Evolutionary conservation across 345 rosid genomes (phyloP).

Genomic region (Moringa oleifera): DNA sequence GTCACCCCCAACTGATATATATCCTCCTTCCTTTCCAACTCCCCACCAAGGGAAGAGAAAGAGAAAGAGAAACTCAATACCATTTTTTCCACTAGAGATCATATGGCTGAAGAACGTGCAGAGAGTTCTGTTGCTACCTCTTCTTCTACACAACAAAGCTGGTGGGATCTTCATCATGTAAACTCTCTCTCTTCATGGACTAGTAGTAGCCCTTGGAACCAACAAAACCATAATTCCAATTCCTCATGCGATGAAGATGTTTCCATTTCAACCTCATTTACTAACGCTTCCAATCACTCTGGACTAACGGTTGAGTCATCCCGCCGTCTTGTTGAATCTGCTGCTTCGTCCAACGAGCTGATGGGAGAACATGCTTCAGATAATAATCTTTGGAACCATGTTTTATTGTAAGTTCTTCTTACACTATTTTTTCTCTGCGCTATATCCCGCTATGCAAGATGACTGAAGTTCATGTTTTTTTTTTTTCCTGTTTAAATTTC

Average conservation of each 20-base stretch:
- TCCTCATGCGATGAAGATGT: conserved; percentile 60
- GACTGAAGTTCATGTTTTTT: no score
- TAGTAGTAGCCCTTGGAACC: conserved; percentile 24
- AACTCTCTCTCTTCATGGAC: conserved; percentile 42
- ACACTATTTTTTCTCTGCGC: not conserved
- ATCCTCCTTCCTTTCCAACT: conserved; percentile 34
- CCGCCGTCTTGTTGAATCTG: conserved; percentile 29
- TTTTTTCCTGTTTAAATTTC: no score
- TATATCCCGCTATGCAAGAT: no score
- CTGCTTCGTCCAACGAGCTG: conserved; percentile 36
- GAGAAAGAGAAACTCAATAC: not conserved
- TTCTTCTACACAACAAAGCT: conserved; percentile 27
- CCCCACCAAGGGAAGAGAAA: conserved; percentile 10
- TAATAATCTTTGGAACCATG: conserved; percentile 58
- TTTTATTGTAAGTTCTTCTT: conserved; percentile 50
- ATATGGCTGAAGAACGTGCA: conserved; percentile 53
- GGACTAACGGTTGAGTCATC: conserved; percentile 55
- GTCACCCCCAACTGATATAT: conserved; percentile 38
- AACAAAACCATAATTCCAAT: conserved; percentile 41
- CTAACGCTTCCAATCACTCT: conserved; percentile 58
- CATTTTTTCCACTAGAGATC: not conserved
- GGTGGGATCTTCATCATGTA: conserved; percentile 62
- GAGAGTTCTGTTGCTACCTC: conserved; percentile 17
- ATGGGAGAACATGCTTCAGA: conserved; percentile 56
- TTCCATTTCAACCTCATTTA: conserved; percentile 49